These are phyloP conservation scores for Aegilops sharonensis DNA, from an alignment of 176 grass and related monocot species.

Conservation along the genomic window DNA sequence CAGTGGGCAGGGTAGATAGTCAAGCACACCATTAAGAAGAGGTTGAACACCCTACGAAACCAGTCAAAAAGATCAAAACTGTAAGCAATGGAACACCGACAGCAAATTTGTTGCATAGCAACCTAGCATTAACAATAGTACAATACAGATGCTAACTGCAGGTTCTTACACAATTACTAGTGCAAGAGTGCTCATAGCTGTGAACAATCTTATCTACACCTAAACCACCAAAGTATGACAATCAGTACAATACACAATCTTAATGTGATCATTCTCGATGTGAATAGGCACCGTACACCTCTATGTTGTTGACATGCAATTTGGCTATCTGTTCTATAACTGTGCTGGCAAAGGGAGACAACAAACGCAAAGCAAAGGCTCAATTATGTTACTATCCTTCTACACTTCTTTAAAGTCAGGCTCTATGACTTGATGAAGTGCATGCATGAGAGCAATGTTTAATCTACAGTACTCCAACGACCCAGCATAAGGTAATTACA, in stretches of 20 bases:
- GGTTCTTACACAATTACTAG: background rate
- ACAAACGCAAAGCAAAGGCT: background rate
- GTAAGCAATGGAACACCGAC: background rate
- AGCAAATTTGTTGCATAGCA: conserved; percentile 25
- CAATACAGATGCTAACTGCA: conserved; percentile 4
- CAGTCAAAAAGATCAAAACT: conserved; percentile 27
- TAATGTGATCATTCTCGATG: background rate
- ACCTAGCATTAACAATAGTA: conserved; percentile 16
- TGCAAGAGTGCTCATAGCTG: background rate
- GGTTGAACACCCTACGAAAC: conserved; percentile 86
- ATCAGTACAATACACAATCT: background rate
- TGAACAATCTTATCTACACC: background rate
- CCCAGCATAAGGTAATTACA: conserved; percentile 4
- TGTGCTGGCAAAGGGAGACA: background rate
- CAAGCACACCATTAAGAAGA: conserved; percentile 88
- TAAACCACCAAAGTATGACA: conserved; percentile 2
- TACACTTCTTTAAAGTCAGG: background rate
- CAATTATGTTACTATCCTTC: background rate
- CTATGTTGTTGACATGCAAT: background rate
- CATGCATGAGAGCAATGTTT: background rate
- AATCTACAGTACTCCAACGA: background rate
- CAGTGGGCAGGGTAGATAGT: conserved; percentile 84
- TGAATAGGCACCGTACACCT: conserved; percentile 10
- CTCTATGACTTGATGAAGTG: conserved; percentile 15
- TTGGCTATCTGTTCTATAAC: background rate